phyloP scores from a whole-genome alignment of 306 rosid species.

The Comarum palustre region DNA sequence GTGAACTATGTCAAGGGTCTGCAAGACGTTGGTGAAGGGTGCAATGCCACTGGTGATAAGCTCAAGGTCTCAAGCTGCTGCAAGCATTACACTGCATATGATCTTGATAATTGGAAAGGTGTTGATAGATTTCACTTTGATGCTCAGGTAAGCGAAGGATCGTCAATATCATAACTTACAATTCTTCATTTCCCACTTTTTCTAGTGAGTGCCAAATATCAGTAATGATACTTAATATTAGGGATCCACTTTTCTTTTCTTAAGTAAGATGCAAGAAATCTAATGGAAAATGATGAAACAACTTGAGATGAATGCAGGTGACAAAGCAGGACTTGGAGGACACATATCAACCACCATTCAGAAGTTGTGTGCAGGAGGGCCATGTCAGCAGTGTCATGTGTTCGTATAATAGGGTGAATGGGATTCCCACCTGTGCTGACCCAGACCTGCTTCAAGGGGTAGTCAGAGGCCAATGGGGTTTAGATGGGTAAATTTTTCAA shows the following conservation, averaged over 20 bases:
- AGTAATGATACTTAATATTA: neutral
- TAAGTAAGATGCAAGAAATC: slow-evolving; percentile 1
- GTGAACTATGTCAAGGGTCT: slow-evolving; percentile 66
- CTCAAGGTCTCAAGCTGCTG: slow-evolving; percentile 88
- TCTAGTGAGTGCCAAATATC: neutral
- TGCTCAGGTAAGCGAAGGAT: slow-evolving; percentile 49
- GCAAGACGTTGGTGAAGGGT: slow-evolving; percentile 55
- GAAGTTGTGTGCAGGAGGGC: slow-evolving; percentile 70
- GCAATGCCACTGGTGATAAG: slow-evolving; percentile 34
- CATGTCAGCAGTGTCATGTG: slow-evolving; percentile 91
- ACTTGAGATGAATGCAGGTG: slow-evolving; percentile 37
- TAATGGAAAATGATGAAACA: neutral
- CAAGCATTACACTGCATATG: slow-evolving; percentile 88
- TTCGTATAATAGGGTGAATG: slow-evolving; percentile 78
- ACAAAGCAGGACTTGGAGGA: slow-evolving; percentile 81
- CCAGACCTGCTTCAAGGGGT: slow-evolving; percentile 67
- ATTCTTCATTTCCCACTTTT: neutral
- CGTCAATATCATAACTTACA: neutral
- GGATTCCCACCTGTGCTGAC: slow-evolving; percentile 85
- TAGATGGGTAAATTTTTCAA: slow-evolving; percentile 51
- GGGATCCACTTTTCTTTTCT: neutral
- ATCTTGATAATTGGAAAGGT: slow-evolving; percentile 71
- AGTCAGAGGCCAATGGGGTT: slow-evolving; percentile 71
- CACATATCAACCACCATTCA: slow-evolving; percentile 74
- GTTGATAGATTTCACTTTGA: slow-evolving; percentile 69